phyloP scores from a whole-genome alignment of 352 stramenopile species.

The Globisporangium nodosum region DNA sequence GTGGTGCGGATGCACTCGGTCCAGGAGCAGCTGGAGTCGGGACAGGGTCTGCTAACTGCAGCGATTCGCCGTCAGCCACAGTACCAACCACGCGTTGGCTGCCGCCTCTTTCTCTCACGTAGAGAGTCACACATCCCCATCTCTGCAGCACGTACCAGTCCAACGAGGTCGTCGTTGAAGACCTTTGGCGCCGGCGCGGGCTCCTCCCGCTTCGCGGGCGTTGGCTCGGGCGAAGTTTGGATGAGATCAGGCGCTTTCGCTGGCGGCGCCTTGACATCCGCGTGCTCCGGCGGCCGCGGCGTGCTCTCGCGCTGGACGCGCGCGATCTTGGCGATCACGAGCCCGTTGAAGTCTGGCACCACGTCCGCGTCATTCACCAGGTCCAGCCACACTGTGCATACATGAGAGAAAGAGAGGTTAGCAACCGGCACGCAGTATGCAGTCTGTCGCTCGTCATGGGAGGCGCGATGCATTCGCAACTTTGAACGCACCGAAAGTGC shows the following conservation, averaged over 20 bases:
- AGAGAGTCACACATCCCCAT: no score
- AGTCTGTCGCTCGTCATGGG: not conserved
- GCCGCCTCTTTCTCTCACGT: no score
- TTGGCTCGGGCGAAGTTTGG: slow-evolving; percentile 37
- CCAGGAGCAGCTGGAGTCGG: slow-evolving; percentile 28
- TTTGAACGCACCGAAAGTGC: slow-evolving; percentile 62
- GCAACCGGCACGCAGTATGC: not conserved
- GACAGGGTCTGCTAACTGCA: slow-evolving; percentile 56
- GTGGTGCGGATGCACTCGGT: slow-evolving; percentile 17
- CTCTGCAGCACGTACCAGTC: slow-evolving; percentile 36
- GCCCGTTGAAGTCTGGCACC: slow-evolving; percentile 75
- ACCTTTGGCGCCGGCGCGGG: slow-evolving; percentile 34
- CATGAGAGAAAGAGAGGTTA: not conserved
- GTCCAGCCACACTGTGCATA: slow-evolving; percentile 68
- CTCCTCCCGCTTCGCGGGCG: slow-evolving; percentile 46
- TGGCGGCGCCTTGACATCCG: slow-evolving; percentile 19
- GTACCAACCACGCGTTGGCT: not conserved
- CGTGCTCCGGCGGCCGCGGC: slow-evolving; percentile 33
- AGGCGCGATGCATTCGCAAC: no score
- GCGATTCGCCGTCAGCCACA: not conserved
- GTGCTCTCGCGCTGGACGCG: slow-evolving; percentile 47
- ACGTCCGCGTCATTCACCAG: slow-evolving; percentile 62
- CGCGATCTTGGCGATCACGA: slow-evolving; percentile 79
- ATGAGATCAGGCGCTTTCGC: slow-evolving; percentile 63
- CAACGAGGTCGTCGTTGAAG: slow-evolving; percentile 81